Percentiles rank a stretch among this genome's conserved stretches.
Evolutionary conservation across 2,329 filamentous ascomycete genomes (phyloP).

Genomic region (Neofusicoccum sp.): DNA sequence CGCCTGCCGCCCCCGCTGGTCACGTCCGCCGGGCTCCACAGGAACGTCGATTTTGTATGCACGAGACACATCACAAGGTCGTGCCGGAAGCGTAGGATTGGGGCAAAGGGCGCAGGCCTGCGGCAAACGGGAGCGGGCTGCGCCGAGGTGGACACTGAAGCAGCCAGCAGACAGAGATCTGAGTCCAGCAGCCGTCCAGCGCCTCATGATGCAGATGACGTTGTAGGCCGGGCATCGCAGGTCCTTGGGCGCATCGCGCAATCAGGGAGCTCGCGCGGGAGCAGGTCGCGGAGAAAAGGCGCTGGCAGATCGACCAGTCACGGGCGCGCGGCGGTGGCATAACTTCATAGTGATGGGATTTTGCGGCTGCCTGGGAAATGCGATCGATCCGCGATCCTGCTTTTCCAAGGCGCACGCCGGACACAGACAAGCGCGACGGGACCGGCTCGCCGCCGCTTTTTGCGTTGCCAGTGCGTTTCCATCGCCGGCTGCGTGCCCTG

Average conservation of each 20-base stretch:
- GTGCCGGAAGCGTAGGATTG: background rate
- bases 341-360: conserved; percentile 1
- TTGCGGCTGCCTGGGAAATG: background rate
- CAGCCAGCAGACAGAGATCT: background rate
- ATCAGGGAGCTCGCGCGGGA: conserved; percentile 2
- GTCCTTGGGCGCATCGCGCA: background rate
- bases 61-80: conserved; percentile 6
- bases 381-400: conserved; percentile 5
- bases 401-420: conserved; percentile 7
- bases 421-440: conserved; percentile 14
- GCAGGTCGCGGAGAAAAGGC: conserved; percentile 1
- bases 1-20: background rate
- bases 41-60: background rate
- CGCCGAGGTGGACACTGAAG: background rate
- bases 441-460: conserved; percentile 3
- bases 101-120: background rate
- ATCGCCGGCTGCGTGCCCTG: conserved; percentile 8
- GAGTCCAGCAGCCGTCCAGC: background rate
- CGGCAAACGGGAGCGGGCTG: background rate
- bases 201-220: background rate
- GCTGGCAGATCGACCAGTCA: background rate
- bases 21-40: background rate
- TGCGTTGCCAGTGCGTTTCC: conserved; percentile 8
- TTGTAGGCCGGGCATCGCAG: background rate
- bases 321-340: background rate